These are phyloP conservation scores for Lactarius sanguifluus DNA, from an alignment of 768 basidiomycete species.

Conservation along the genomic window DNA sequence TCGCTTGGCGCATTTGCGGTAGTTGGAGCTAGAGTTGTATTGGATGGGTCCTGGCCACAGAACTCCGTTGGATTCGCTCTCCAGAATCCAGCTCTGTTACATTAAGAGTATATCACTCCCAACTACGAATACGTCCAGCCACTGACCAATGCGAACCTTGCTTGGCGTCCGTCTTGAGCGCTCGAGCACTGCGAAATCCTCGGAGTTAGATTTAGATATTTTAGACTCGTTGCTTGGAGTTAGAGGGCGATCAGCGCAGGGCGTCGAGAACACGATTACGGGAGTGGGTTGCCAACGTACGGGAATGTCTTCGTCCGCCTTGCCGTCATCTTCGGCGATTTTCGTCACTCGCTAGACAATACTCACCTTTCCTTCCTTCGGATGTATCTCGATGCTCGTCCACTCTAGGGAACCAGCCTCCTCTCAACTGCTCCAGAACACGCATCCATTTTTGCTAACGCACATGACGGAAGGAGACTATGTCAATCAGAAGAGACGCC, in stretches of 20 bases:
- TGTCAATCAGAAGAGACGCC: slow-evolving; percentile 56
- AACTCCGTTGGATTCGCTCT: slow-evolving; percentile 76
- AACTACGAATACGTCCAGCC: background rate
- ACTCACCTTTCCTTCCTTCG: slow-evolving; percentile 65
- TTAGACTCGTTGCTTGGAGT: slow-evolving; percentile 88
- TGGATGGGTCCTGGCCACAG: slow-evolving; percentile 57
- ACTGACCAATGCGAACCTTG: slow-evolving; percentile 53
- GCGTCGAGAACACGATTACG: background rate
- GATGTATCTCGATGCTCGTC: slow-evolving; percentile 56
- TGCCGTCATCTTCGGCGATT: slow-evolving; percentile 95
- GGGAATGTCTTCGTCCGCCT: slow-evolving; percentile 97
- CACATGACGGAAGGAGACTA: slow-evolving; percentile 54
- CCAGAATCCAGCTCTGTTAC: slow-evolving; percentile 76
- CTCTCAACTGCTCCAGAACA: slow-evolving; percentile 89
- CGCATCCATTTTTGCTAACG: slow-evolving; percentile 85
- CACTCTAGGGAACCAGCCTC: slow-evolving; percentile 74
- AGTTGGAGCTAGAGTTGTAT: slow-evolving; percentile 35
- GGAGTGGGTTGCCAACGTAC: slow-evolving; percentile 48
- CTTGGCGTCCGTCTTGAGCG: slow-evolving; percentile 68
- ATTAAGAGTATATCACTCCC: slow-evolving; percentile 38
- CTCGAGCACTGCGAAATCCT: slow-evolving; percentile 84
- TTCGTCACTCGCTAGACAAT: slow-evolving; percentile 89
- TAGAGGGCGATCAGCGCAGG: slow-evolving; percentile 35
- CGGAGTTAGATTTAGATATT: slow-evolving; percentile 84
- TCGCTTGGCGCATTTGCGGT: slow-evolving; percentile 33